Conservation (phyloP, 106 monocot genomes). For the Dioscorea alata region DNA sequence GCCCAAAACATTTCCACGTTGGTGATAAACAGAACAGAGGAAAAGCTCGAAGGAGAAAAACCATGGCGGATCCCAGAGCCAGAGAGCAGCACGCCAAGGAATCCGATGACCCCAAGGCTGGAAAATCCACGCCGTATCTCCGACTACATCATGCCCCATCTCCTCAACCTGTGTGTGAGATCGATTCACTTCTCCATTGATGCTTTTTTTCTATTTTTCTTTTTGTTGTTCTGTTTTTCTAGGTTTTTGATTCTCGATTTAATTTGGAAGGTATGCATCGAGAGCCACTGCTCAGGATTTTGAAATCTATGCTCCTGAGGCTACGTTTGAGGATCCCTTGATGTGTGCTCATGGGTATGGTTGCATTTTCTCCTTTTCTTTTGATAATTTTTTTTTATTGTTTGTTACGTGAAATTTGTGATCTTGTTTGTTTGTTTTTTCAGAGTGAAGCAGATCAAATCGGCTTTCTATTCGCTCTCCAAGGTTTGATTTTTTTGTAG, state of each 20-base stretch:
- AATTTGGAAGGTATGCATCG: slow-evolving; percentile 40
- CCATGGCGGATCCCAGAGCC: slow-evolving; percentile 3
- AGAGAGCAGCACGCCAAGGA: slow-evolving; percentile 15
- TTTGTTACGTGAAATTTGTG: too few species aligned
- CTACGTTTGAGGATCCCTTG: slow-evolving; percentile 71
- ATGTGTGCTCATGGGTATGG: slow-evolving; percentile 63
- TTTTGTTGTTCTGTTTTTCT: neutral
- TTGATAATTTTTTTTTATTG: too few species aligned
- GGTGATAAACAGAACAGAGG: neutral
- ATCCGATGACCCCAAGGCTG: neutral
- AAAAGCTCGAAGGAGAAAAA: too few species aligned
- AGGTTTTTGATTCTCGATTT: too few species aligned
- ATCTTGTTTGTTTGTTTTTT: slow-evolving; percentile 1
- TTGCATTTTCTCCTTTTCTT: too few species aligned
- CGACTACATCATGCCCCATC: slow-evolving; percentile 32
- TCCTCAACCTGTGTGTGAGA: slow-evolving; percentile 42
- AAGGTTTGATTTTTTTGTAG: slow-evolving; percentile 31
- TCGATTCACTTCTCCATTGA: neutral
- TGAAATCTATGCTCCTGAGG: slow-evolving; percentile 65
- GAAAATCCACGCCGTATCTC: slow-evolving; percentile 1
- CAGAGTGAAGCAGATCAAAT: slow-evolving; percentile 76
- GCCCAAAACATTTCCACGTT: neutral
- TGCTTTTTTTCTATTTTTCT: neutral
- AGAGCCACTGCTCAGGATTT: slow-evolving; percentile 60
- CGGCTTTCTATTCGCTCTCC: slow-evolving; percentile 55